Evolutionary conservation across 352 stramenopile genomes (phyloP), one percentile per base, ranked within the genome.

Genomic region (Albugo laibachii): DNA sequence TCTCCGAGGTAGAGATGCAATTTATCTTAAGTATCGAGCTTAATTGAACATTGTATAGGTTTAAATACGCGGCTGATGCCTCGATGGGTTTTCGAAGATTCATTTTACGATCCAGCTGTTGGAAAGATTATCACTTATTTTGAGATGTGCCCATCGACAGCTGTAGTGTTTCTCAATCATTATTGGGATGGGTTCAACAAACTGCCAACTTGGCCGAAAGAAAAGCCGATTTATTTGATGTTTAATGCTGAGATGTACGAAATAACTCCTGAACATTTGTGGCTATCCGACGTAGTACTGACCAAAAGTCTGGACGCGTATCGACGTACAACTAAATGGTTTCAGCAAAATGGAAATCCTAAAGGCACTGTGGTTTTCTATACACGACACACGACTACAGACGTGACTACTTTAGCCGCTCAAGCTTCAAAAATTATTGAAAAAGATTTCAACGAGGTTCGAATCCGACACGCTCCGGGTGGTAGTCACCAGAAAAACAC

Each of bases 401-500:
- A 80, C 45, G 54, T 75, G 13, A 65, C 63, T 11, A 52, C 54
- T 2, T 52, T 74, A n/a, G n/a, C n/a, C n/a, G n/a, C n/a, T n/a
- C n/a, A n/a, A n/a, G 62, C 16, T 45, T 42, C 19, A 2, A 34
- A 35, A 11, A 44, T 34, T 20, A 44, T 65, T 47, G 15, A 34
- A 0, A 72, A 74, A 34, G 66, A 83, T 50, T 83, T 67, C 43
- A 52, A 53, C 2, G 42, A 66, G 12, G 49, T 72, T 15, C 52
- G 48, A 36, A 70, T 80, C 39, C 49, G 75, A 19, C 70, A 80
- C 54, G 62, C 64, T 2, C 55, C 62, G 6, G 70, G 67, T 10
- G 65, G 58, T 21, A 81, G 70, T 41, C 59, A 64, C 11, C 60
- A 77, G 19, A 83, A 83, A 21, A 66, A 65, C 41, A 80, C 71